Base-by-base conservation (phyloP, 208 protist genomes). In the Spongospora subterranea region DNA sequence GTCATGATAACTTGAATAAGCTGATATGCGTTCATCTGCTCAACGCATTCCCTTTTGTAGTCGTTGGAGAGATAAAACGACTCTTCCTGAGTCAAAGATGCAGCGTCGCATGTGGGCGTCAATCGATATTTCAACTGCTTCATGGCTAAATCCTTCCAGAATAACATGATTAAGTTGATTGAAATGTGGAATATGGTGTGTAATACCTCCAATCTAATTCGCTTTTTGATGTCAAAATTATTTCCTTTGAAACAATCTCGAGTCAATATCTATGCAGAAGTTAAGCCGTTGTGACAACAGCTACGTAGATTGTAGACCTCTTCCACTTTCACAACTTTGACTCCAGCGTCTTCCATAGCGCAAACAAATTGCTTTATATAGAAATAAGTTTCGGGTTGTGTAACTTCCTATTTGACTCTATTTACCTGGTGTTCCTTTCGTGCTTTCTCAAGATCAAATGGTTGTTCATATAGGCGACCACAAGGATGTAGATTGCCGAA, bases 21-120 rank as follows among this genome's bases (percentile, higher is more conserved):
- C n/a, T 82, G 71, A 43, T n/a, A 40, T 35, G 71, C 6, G 35
- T 82, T 82, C 71, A 82, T 82, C 71, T 43, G 71, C n/a, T 82
- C 71, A 20, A 82, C 35, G 71, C 71, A 82, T 43, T 82, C 17
- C 17, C n/a, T 6, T 82, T 82, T 82, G n/a, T 82, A 82, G 6
- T 82, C 71, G 71, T 82, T 43, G 35, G 71, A 82, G n/a, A 82
- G 40, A 82, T 82, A 82, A n/a, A 82, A 82, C 6, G 71, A 6
- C 40, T 82, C 71, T 82, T 82, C 71, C 13, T 43, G 71, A 6
- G 71, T 82, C n/a, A 82, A 43, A 6, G 71, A 82, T 13, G 71
- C 6, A 6, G 71, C 71, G 6, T 82, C 71, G n/a, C 71, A 82
- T 6, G 6, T 82, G 11, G 71, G 71, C n/a, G 71, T 40, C 17